Base-by-base conservation (phyloP, 306 rosid genomes). In the Vigna nakashimae region DNA sequence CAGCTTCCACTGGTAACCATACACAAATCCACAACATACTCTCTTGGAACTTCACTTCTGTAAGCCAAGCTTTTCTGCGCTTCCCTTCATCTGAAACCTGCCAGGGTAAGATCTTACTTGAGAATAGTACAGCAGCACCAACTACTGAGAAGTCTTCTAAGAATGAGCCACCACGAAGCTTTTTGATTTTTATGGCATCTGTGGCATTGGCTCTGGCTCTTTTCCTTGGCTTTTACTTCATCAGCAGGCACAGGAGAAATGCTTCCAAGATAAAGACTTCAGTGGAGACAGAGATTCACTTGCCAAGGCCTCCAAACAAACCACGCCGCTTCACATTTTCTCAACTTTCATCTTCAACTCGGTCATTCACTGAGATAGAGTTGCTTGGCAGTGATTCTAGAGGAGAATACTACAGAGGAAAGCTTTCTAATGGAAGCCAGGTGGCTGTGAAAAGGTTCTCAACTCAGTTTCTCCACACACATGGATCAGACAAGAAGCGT, bases 1-100 rank as follows among this genome's bases (percentile, higher is more conserved):
- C 96, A 32, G 97, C 97, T 80, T 86, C 97, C 53, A 92, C 96
- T 9, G 96, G 96, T 1, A 86, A 90, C 73, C 87, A 69, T 4
- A 90, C 92, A 3, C 97, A 92, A 74, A 86, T 92, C 83, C 97
- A 92, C 70, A 87, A 58, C 43, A 84, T 89, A 20, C 86, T 90
- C 17, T 86, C 96, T 5, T 90, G 97, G 97, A 88, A 87, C 68
- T 90, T 92, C 82, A 85, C 89, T 11, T 87, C 93, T 13, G 83
- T 70, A 1, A 87, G 95, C 60, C 90, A 88, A 87, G 94, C 94
- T 40, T 87, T 83, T 71, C 94, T 92, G 26, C 86, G 83, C 1
- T 57, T 74, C 43, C 94, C 97, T 38, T 87, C 97, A 0, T 18
- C 84, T 22, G 83, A 90, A 79, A 79, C 92, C 28, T 92, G 94